Evolutionary conservation across 148 eudicot genomes (phyloP), one percentile per base, ranked within the genome.

Genomic region (Fagopyrum homotropicum): DNA sequence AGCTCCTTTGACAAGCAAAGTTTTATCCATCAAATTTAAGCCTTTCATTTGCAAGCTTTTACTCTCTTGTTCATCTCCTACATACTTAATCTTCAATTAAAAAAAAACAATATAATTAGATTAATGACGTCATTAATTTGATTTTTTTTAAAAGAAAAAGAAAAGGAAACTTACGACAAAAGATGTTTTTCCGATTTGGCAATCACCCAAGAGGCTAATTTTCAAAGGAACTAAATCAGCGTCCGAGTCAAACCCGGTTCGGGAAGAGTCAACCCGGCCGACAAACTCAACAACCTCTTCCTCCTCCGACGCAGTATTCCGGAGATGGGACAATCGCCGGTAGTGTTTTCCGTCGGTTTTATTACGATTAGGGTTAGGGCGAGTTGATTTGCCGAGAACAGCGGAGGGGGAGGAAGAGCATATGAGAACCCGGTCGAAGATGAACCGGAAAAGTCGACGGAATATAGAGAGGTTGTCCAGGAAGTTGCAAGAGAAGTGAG

Each of bases 41-140:
- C 98, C 98, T 35, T 83, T 85, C 88, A 87, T 95, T 82, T 90
- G 79, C 79, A 95, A 74, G 73, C 88, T 22, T 44, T 79, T 84
- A 76, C 84, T 86, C 72, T 90, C 93, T 73, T 90, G 85, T 46
- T 90, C 97, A 76, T 95, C 96, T 66, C 97, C 98, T 70, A 89
- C 92, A 77, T 95, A 95, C 79, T 95, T 95, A 57, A 82, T 68
- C 98, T 94, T 72, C 74, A 86, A 45, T 22, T 73, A 59, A 68
- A 6, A 10, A 10, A 29, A 49, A 49, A 12, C 52, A 9, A 49
- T 52, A 17, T 12, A 52, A 15, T 45, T 43, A 26, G 9, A 5
- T 69, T 10, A 68, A 19, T 10, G 30, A 68, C 11, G 40, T 5
- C 0, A 69, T 30, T 30, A 43, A 40, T 10, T 69, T 10, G 12